Base-by-base conservation (phyloP, 1,284 basidiomycete species). In the Xerocomus nothofagi region DNA sequence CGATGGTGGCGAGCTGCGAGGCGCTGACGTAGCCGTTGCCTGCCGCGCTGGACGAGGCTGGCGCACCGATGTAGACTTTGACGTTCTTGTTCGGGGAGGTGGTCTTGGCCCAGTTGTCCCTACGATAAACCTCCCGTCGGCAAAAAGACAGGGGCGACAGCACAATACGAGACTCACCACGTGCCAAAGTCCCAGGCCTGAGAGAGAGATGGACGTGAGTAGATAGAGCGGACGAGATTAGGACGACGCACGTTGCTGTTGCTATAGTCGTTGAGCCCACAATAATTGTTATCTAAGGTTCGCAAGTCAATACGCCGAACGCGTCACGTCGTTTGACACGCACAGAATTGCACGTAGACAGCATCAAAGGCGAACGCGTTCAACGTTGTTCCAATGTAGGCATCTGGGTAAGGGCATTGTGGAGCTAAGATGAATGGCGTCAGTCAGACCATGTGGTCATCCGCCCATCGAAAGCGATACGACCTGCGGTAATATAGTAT, bases 361-460 rank as follows among this genome's bases (percentile, higher is more conserved):
- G 81, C 80, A 56, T 86, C 84, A 53, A 86, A 84, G 0, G 62
- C 71, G 24, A 79, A 81, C 0, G 72, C 69, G 57, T 80, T 78
- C 57, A 86, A 63, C 39, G 79, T 75, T 9, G 73, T 60, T 34
- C 80, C 79, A 3, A 86, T 60, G 50, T 73, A 76, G 3, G 78
- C 77, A 59, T 86, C 83, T 0, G 84, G 84, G 69, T 70, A 85
- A 4, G 80, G 80, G 63, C 83, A 85, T 56, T 86, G 82, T n/a
- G 82, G 83, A 4, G 83, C 82, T 54, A 26, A 30, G 3, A 36
- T 15, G 24, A n/a, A n/a, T 21, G 36, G 29, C 23, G 39, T 49
- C 47, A 46, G 49, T 37, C 24, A 15, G 8, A 3, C 24, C 47
- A 44, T 52, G 40, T 32, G 37, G 36, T 23, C 21, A 1, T n/a